Evolutionary conservation across 2,329 filamentous ascomycete species (phyloP).

Genomic region (Alternaria longipes): DNA sequence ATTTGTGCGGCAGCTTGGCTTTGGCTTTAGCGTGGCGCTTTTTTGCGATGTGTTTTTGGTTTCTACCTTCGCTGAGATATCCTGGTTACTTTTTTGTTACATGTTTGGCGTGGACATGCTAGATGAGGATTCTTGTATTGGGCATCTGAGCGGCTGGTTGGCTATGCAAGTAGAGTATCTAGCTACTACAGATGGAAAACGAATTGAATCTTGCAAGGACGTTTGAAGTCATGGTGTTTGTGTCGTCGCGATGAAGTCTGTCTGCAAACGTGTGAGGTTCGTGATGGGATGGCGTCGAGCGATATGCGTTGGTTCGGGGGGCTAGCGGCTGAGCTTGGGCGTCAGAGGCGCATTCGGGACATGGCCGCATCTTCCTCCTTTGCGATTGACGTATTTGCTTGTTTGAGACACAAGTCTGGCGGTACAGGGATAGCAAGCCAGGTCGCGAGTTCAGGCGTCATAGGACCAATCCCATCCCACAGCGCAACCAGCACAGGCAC

Average conservation of each 20-base stretch:
- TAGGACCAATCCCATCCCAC: too few relatives aligned
- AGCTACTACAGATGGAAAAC: background rate
- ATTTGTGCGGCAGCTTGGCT: conserved; percentile 2
- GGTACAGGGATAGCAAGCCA: background rate
- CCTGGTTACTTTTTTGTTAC: conserved; percentile 11
- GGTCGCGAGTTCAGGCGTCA: background rate
- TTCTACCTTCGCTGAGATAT: conserved; percentile 15
- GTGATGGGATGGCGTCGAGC: conserved; percentile 10
- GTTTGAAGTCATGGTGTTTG: background rate
- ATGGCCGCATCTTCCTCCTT: conserved; percentile 1
- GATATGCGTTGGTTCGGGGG: background rate
- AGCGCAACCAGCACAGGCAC: too few relatives aligned
- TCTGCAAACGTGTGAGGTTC: background rate
- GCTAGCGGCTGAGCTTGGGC: conserved; percentile 15
- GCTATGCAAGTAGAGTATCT: background rate
- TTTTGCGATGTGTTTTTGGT: background rate
- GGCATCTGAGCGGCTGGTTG: background rate
- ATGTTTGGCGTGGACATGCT: background rate
- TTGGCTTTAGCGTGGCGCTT: conserved; percentile 5
- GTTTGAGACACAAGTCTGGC: background rate
- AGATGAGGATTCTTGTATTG: background rate
- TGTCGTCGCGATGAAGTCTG: background rate
- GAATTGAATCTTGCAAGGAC: background rate
- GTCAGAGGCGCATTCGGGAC: conserved; percentile 3
- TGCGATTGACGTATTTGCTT: conserved; percentile 5